Percentiles rank a stretch among this genome's conserved stretches.
Evolutionary conservation across 176 grass and related monocot genomes (phyloP).

Genomic region (Rhynchospora breviuscula): DNA sequence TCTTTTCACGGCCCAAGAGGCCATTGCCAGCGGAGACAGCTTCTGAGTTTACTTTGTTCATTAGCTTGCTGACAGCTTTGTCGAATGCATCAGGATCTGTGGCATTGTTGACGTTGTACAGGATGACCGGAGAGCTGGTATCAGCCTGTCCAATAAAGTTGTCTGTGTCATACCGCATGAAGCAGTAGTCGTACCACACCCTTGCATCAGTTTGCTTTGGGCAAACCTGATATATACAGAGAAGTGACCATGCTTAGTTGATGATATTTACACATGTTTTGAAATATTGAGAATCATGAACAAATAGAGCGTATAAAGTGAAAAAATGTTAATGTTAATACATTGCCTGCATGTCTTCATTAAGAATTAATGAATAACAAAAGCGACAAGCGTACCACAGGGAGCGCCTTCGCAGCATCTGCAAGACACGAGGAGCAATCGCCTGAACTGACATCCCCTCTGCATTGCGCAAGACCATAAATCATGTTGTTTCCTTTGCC

Average conservation of each 20-base stretch:
- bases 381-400: background rate
- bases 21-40: background rate
- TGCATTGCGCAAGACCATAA: constrained; percentile 75
- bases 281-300: background rate
- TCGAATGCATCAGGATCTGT: constrained; percentile 47
- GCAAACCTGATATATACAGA: constrained; percentile 21
- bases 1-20: constrained; percentile 33
- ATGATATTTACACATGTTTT: background rate
- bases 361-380: background rate
- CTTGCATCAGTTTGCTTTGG: constrained; percentile 36
- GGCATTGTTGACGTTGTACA: constrained; percentile 60
- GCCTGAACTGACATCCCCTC: constrained; percentile 45
- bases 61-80: constrained; percentile 24
- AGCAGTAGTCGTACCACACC: constrained; percentile 80
- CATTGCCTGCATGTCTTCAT: background rate
- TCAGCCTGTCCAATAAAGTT: constrained; percentile 52
- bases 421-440: constrained; percentile 48
- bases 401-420: constrained; percentile 15
- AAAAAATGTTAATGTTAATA: background rate
- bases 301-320: background rate
- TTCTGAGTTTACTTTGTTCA: constrained; percentile 21
- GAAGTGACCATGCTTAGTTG: background rate
- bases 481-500: constrained; percentile 24
- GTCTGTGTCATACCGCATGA: constrained; percentile 41
- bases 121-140: constrained; percentile 44